Percentiles rank a stretch among this genome's conserved stretches.
Conservation (phyloP, 1,284 basidiomycete species). For the Sporisorium sorghi region DNA sequence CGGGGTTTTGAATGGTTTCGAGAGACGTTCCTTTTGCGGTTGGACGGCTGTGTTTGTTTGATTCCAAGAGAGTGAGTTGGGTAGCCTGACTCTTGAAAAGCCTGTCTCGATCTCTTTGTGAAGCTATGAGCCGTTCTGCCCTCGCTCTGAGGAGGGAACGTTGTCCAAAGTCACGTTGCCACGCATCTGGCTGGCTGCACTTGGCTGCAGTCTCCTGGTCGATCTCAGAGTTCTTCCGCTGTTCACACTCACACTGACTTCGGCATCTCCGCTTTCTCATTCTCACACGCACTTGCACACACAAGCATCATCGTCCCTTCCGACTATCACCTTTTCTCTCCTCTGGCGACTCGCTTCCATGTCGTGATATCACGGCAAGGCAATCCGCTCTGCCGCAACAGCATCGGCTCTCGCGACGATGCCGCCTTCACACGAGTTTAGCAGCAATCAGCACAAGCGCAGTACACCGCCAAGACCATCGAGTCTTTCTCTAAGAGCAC, state of each 20-base stretch:
- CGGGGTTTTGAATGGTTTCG: not conserved
- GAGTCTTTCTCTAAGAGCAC: conserved; percentile 27
- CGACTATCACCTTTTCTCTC: not conserved
- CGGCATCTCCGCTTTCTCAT: not conserved
- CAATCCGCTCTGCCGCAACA: conserved; percentile 7
- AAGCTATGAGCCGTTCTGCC: no score
- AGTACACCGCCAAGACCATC: conserved; percentile 22
- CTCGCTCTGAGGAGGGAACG: not conserved
- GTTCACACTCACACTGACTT: not conserved
- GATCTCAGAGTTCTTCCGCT: no score
- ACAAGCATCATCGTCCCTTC: conserved; percentile 3
- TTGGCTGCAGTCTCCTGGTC: not conserved
- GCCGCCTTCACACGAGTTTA: conserved; percentile 16
- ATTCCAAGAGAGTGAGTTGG: not conserved
- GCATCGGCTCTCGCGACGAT: conserved; percentile 13
- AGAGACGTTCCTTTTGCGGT: not conserved
- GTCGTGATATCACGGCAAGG: conserved; percentile 7
- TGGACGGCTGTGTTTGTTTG: not conserved
- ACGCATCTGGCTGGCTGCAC: not conserved
- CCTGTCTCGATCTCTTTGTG: not conserved
- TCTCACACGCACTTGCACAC: no score
- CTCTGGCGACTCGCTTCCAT: not conserved
- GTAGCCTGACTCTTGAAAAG: not conserved
- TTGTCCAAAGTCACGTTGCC: not conserved
- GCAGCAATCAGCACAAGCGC: not conserved